Base-by-base conservation (phyloP, 352 stramenopile genomes). In the Globisporangium parvum region DNA sequence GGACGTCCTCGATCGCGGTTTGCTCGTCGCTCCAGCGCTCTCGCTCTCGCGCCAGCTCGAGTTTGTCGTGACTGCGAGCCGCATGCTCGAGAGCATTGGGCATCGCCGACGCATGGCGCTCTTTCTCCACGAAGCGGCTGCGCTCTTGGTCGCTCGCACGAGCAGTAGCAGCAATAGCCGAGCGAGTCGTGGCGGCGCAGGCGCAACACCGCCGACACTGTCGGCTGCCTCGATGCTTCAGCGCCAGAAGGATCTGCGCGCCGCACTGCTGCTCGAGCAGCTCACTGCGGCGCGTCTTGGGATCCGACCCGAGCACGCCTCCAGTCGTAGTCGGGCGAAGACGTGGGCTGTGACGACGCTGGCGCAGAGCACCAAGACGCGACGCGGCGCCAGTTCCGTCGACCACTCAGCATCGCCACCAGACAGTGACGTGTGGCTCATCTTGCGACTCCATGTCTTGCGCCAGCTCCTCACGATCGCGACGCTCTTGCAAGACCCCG, bases 371-470 rank as follows among this genome's bases (percentile, higher is more conserved):
- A 71, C 63, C 17, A 70, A 69, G 44, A 4, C 51, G 51, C 50
- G 44, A 35, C 50, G 57, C 35, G 47, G 48, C 26, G 51, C 17
- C 47, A 2, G 55, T 60, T 50, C 40, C 44, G 10, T 47, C 46
- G 20, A 31, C 26, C 1, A 6, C 26, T 2, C 26, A 31, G 26
- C 26, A 37, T 20, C 40, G 18, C 24, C 26, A 21, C 8, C 51
- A 47, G 67, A 85, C 53, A 37, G 24, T 11, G 31, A 40, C n/a
- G 70, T 70, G 39, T 94, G 85, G 85, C 67, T 91, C 31, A 62
- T 76, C 37, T 66, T 93, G 35, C 76, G 80, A 15, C 87, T 94
- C 42, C 79, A 93, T 49, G 77, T 91, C 0, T 65, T 94, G 33
- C 76, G 85, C 6, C 85, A 94, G 60, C 74, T 93, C 9, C 51